These are phyloP conservation scores for Mycena kentingensis DNA, from an alignment of 768 basidiomycete genomes.

Conservation along the genomic window DNA sequence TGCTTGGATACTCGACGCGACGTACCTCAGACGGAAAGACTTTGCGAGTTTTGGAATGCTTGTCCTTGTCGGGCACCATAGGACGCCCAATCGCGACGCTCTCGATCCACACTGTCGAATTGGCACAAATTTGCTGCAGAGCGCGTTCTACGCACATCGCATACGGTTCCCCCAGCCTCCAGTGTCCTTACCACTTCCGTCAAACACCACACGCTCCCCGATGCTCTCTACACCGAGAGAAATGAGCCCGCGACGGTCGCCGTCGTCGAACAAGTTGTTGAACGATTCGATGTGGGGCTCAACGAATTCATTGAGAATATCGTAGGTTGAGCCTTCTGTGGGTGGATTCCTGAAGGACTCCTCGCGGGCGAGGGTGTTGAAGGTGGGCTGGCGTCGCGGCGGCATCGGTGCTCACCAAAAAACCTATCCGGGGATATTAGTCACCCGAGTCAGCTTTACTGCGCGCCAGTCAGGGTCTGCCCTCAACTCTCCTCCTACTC, in stretches of 20 bases:
- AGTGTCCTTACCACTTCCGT: slow-evolving; percentile 61
- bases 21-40: slow-evolving; percentile 88
- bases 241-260: slow-evolving; percentile 78
- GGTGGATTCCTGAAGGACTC: slow-evolving; percentile 76
- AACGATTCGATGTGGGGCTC: slow-evolving; percentile 94
- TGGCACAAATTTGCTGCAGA: slow-evolving; percentile 9
- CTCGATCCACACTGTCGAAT: slow-evolving; percentile 81
- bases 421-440: slow-evolving; percentile 8
- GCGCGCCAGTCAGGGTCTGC: slow-evolving; percentile 28
- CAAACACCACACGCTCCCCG: slow-evolving; percentile 90
- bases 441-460: slow-evolving; percentile 23
- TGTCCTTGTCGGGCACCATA: slow-evolving; percentile 84
- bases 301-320: slow-evolving; percentile 90
- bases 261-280: slow-evolving; percentile 91
- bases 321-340: slow-evolving; percentile 64
- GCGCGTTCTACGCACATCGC: slow-evolving; percentile 58
- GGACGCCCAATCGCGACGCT: slow-evolving; percentile 82
- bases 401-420: slow-evolving; percentile 46
- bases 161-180: slow-evolving; percentile 81
- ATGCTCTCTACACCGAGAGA: slow-evolving; percentile 81
- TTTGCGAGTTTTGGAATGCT: slow-evolving; percentile 68
- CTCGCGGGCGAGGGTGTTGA: slow-evolving; percentile 83
- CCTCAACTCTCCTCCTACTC: slow-evolving; percentile 7
- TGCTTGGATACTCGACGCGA: slow-evolving; percentile 13
- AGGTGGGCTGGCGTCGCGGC: slow-evolving; percentile 56